Conservation (phyloP, 768 basidiomycete species). For the Lentinula edodes region DNA sequence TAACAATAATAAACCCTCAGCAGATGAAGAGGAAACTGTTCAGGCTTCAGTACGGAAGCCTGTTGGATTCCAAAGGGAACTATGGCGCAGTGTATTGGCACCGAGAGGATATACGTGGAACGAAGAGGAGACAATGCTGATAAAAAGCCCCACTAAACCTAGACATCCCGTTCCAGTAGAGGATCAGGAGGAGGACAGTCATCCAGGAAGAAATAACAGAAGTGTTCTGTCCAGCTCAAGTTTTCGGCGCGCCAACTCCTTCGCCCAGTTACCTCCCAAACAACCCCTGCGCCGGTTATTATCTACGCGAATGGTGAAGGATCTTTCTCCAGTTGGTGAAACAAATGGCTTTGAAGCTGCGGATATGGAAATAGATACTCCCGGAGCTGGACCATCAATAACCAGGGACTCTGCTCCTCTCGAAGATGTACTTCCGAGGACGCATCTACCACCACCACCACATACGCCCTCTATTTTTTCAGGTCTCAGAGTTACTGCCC, state of each 20-base stretch:
- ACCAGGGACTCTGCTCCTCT: background rate
- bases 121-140: conserved; percentile 39
- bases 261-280: conserved; percentile 34
- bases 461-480: conserved; percentile 34
- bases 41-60: conserved; percentile 45
- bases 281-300: background rate
- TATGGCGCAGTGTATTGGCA: conserved; percentile 63
- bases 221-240: conserved; percentile 24
- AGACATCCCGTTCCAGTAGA: conserved; percentile 12
- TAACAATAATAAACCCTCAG: conserved; percentile 14
- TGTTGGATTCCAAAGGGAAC: background rate
- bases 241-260: conserved; percentile 62
- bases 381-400: conserved; percentile 3
- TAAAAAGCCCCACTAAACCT: conserved; percentile 55
- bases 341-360: background rate
- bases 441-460: background rate
- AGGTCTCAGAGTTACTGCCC: conserved; percentile 50
- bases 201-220: background rate
- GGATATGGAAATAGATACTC: conserved; percentile 2
- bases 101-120: conserved; percentile 62
- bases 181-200: background rate
- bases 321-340: background rate
- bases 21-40: conserved; percentile 34
- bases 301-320: background rate
- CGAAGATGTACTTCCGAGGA: background rate